Base-by-base conservation (phyloP, 371 early-diverging fungal genomes). In the Haplosporangium sp. region DNA sequence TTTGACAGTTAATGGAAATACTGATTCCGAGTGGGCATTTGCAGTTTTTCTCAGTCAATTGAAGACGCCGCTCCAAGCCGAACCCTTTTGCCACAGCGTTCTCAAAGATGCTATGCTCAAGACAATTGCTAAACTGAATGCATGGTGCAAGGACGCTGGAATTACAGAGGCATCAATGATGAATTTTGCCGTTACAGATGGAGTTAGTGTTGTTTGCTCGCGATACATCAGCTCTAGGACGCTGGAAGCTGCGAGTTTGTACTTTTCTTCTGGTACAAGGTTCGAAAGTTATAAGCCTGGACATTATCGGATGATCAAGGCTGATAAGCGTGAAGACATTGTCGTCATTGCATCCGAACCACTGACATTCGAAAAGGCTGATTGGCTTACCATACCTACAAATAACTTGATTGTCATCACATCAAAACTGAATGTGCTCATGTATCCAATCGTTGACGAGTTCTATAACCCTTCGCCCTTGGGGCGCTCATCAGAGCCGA, bases 131-230 rank as follows among this genome's bases (percentile, higher is more conserved):
- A 87, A 89, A 66, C 66, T 95, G 39, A 94, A 94, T 77, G 79
- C 71, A 50, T 94, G 93, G 92, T 86, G 91, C 55, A 89, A 90
- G 39, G 91, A 90, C 62, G 91, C 84, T 2, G 90, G 90, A 19
- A 88, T 93, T 50, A 85, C 81, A n/a, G 92, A 91, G 76, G 90
- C 81, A 3, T 95, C 95, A 3, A 75, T 95, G 68, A 83, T 95
- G 70, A 95, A 95, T 77, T 95, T 95, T 87, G 95, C 95, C 19
- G 94, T 95, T 34, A 94, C 96, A 42, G 94, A 95, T 82, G 96
- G 96, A 7, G 88, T 86, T 67, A 85, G 90, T 0, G 93, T 95
- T 1, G 92, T 95, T 2, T 95, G 95, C 86, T 90, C 94, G 8
- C 82, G 95, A 34, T 95, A 95, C 66, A 92, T 92, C 39, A 93